Evolutionary conservation across 129 eudicot species (phyloP), one percentile per base, ranked within the genome.

Genomic region (Flaveria sonorensis): DNA sequence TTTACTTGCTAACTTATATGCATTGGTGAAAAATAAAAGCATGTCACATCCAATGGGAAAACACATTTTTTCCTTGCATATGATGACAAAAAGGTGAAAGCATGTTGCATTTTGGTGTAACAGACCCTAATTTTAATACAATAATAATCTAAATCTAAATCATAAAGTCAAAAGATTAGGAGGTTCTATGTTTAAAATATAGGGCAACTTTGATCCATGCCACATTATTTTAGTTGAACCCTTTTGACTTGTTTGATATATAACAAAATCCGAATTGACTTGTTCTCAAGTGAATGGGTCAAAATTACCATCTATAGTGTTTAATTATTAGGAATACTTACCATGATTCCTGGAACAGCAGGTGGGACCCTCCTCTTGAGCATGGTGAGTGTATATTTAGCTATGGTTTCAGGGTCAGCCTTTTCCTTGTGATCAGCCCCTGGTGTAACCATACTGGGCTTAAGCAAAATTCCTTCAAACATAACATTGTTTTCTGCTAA

Each of bases 281-380:
- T n/a, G n/a, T 24, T 60, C 7, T 23, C 39, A 60, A 60, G 66
- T 60, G 4, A 24, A 64, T 16, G 46, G 66, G 70, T 62, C 68
- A 30, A 56, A 20, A 56, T 20, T 20, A 56, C 28, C 66, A 12
- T 2, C 1, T 11, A 23, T 11, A 6, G 36, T 60, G 60, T 50
- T 47, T 18, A 64, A 6, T 24, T 47, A 21, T 47, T 18, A 64
- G 10, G 23, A 13, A 52, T 42, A 20, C 45, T 10, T 86, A 92
- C 97, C 97, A 92, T 92, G 68, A 92, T 87, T 79, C 97, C 97
- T 12, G 97, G 97, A 77, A 91, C 97, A 48, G 98, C 94, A 75
- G 98, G 96, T 66, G 98, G 98, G 48, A 92, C 98, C 87, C 98
- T 83, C 77, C 98, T 90, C 85, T 85, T 88, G 11, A 92, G 94